Conservation (phyloP, 495 filamentous ascomycete genomes). For the Hypoxylon cercidicola region DNA sequence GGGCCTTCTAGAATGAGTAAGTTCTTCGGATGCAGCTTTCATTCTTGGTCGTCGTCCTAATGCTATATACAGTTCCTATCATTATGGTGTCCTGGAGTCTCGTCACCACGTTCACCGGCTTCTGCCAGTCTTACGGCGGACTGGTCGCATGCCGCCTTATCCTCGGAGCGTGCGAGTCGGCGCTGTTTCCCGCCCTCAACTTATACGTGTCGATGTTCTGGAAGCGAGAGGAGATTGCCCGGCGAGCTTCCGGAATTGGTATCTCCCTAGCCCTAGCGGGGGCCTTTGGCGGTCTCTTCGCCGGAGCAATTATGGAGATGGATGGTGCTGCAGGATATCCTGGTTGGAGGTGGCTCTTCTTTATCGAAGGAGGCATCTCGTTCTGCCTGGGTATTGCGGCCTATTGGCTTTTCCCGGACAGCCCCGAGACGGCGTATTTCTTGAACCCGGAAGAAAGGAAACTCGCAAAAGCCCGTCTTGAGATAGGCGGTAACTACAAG, state of each 20-base stretch:
- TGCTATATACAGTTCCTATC: constrained; percentile 41
- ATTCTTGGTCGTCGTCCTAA: constrained; percentile 55
- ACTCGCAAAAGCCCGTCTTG: constrained; percentile 60
- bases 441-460: constrained; percentile 60
- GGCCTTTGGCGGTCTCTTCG: constrained; percentile 74
- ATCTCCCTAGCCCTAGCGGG: constrained; percentile 73
- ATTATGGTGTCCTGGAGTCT: constrained; percentile 68
- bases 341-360: constrained; percentile 70
- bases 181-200: constrained; percentile 75
- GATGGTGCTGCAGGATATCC: constrained; percentile 63
- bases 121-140: constrained; percentile 70
- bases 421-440: constrained; percentile 59
- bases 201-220: constrained; percentile 60
- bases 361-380: constrained; percentile 64
- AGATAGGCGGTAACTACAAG: constrained; percentile 60
- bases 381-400: constrained; percentile 58
- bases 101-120: constrained; percentile 74
- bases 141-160: constrained; percentile 68
- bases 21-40: constrained; percentile 13
- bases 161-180: constrained; percentile 60
- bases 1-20: constrained; percentile 1
- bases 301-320: constrained; percentile 69
- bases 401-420: constrained; percentile 63
- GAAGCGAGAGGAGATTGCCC: constrained; percentile 67
- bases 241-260: constrained; percentile 73